Evolutionary conservation across 2,329 filamentous ascomycete genomes (phyloP), one percentile per base, ranked within the genome.

Genomic region (Monosporascus sp.): DNA sequence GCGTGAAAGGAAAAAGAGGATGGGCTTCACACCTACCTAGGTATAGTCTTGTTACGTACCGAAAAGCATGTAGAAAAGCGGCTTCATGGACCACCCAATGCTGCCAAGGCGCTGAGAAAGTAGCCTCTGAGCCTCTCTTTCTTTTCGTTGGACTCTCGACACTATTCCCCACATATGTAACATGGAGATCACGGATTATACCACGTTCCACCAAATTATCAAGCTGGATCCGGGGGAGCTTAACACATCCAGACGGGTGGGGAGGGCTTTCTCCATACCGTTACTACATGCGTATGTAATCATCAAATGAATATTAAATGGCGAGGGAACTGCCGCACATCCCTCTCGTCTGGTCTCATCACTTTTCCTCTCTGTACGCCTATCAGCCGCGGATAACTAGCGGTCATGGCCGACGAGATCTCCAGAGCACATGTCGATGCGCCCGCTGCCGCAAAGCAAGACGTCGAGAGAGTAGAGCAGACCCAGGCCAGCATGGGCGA

Each of bases 41-140:
- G 14, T 31, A 14, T 31, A 31, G 28, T 14, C 28, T 14, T 11
- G 3, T 31, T 31, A 31, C 28, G 11, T 31, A 31, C 28, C 28
- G 28, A 9, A 5, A 31, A 11, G 11, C 9, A 11, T 11, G 9
- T 31, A 14, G 28, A 31, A 31, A 9, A 31, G 28, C 5, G 28
- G 28, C 4, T 11, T 14, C 28, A 8, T 3, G 9, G 28, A 2
- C 28, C 9, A 41, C 8, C 38, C 38, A 5, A 44, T 6, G 43
- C 7, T 52, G 61, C 62, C 60, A 64, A 63, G 60, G 53, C 60
- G 56, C 62, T 60, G 62, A 64, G 48, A 59, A n/a, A 62, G 63
- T 53, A 61, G 57, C 61, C 61, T 60, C 58, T 52, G 51, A 35
- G 35, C 45, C 50, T 56, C 53, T 53, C 51, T 52, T 51, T 56